Evolutionary conservation across 805 yeast species (phyloP), one percentile per base, ranked within the genome.

Genomic region (Wickerhamiella qilinensis): DNA sequence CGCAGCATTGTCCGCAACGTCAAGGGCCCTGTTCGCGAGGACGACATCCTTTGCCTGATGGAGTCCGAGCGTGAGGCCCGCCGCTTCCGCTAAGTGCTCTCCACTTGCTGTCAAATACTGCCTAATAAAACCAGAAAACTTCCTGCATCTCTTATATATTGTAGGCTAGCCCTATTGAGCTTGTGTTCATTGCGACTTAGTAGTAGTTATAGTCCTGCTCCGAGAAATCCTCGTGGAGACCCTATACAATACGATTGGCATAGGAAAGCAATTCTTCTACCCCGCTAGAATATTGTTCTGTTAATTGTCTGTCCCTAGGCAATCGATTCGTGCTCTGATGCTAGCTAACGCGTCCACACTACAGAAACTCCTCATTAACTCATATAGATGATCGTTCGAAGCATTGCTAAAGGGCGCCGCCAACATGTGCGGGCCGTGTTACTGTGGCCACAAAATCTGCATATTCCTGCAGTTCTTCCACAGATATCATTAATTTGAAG

Each of bases 31-130:
- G 94, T 83, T 67, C 81, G 94, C 69, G 94, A 83, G 71, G 81
- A 88, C 72, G 98, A 88, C 68, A 84, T 91, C 72, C 80, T 88
- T 68, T 91, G 94, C 68, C 77, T 88, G 67, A 91, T 88, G 95
- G 98, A 88, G 76, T 88, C 97, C 56, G 98, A 88, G 76, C 88
- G 98, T 77, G 98, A 88, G 76, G 97, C 97, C 46, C 64, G 68
- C 51, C 59, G 68, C 52, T 57, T 63, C 57, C 59, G 68, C 51
- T 63, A 63, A 55, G 48, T 24, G 12, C 31, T 29, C 31, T 16
- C 11, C 5, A 30, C 14, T 18, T 16, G 33, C 6, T 15, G 33
- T 16, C 17, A 30, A 6, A 15, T 14, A 9, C 9, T 14, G 16
- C 33, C 15, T 16, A 30, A 30, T 16, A 30, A 30, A 30, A 30